Base-by-base conservation (phyloP, 768 basidiomycete genomes). In the Cystofilobasidium bisporidii region DNA sequence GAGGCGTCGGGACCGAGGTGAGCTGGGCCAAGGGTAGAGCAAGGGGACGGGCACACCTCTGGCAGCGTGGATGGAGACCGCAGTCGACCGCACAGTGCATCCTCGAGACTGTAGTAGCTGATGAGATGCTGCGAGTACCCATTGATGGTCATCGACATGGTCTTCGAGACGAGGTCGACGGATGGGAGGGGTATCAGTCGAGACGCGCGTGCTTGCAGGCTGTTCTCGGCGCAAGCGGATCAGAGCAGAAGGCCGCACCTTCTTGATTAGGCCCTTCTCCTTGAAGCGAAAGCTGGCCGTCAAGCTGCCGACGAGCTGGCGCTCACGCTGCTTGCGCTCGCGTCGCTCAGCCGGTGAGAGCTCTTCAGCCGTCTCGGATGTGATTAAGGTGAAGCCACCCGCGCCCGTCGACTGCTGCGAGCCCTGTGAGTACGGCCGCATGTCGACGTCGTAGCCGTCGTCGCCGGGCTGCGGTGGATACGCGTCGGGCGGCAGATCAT, bases 231-330 rank as follows among this genome's bases (percentile, higher is more conserved):
- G 40, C 12, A 55, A 3, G 8, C 50, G 3, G 10, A 55, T 10
- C 6, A 6, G 50, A 28, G 50, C 6, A 55, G 50, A 55, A 11
- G 36, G 28, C 38, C 83, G 72, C 50, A 91, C 94, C 85, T 97
- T 97, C 81, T 98, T 98, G 85, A 97, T 90, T 76, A 98, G 83
- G 11, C 94, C 94, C 65, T 90, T 87, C 0, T 82, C 77, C 75
- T 93, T 94, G 82, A 94, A 97, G 78, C 91, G 91, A 82, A 88
- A 87, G 75, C 85, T 87, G 78, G 90, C 92, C 10, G 92, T 96
- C 74, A 97, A 78, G 73, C 89, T 91, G 41, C 93, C 93, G 61
- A 94, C 84, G 28, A 97, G 81, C 32, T 84, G 85, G 56, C 91
- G 81, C 76, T 96, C 92, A 15, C 53, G 26, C 15, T 32, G 26